Conservation (phyloP, 148 eudicot species). For the Amaranthus cruentus region DNA sequence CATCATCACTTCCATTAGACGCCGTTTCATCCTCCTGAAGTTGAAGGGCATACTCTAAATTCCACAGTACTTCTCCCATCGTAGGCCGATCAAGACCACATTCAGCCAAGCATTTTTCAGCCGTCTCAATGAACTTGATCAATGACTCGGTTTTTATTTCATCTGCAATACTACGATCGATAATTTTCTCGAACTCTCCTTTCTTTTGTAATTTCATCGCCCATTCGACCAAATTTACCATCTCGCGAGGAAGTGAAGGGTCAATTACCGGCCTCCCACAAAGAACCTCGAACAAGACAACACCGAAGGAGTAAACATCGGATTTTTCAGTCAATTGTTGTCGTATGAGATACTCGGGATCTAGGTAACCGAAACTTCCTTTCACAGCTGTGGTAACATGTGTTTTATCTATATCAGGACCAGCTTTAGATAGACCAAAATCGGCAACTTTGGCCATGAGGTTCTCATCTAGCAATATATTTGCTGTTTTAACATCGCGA, state of each 20-base stretch:
- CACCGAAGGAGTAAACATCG: conserved; percentile 72
- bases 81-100: conserved; percentile 46
- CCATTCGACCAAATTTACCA: conserved; percentile 56
- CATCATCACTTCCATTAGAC: conserved; percentile 10
- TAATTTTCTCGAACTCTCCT: conserved; percentile 34
- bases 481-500: conserved; percentile 67
- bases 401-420: conserved; percentile 55
- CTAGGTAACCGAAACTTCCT: conserved; percentile 72
- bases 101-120: conserved; percentile 56
- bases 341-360: conserved; percentile 55
- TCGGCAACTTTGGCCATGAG: conserved; percentile 68
- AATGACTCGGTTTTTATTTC: conserved; percentile 43
- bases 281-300: conserved; percentile 57
- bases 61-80: conserved; percentile 59
- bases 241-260: conserved; percentile 51
- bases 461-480: conserved; percentile 59
- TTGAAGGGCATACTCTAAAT: conserved; percentile 51
- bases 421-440: conserved; percentile 62
- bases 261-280: conserved; percentile 65
- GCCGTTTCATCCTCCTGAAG: conserved; percentile 34
- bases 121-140: conserved; percentile 39
- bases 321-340: conserved; percentile 65
- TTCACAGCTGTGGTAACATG: conserved; percentile 67
- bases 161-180: conserved; percentile 36
- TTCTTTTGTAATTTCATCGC: conserved; percentile 31